Evolutionary conservation across 2,329 filamentous ascomycete species (phyloP), one percentile per base, ranked within the genome.

Genomic region (Colletotrichum nymphaeae): DNA sequence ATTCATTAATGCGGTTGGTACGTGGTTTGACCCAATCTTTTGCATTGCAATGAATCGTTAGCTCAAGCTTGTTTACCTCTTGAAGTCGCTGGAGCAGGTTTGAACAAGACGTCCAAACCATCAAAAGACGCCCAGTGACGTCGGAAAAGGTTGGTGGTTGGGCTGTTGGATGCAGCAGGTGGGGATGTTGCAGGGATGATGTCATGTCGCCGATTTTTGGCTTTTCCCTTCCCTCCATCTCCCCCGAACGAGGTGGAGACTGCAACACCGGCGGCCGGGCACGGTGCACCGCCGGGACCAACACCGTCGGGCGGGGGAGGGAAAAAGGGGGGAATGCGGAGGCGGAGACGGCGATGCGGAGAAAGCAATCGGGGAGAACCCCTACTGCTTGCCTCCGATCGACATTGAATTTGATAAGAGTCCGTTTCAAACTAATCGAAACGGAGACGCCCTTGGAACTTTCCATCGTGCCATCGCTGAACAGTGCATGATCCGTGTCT

Each of bases 201-300:
- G 71, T 71, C 67, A 73, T 73, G 35, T 24, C 49, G 30, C 22
- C 22, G 14, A 19, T 55, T 56, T 22, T 26, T 35, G 32, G 28
- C 60, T 56, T 49, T 69, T 19, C 60, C 60, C 14, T 35, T 35
- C 32, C 30, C 32, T 35, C 32, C 11, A 35, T 35, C 4, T 69
- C 22, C 56, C 58, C 66, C 58, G n/a, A 26, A 30, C 53, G 12
- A 49, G 19, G 49, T 71, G 71, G 67, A 9, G 35, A 52, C 26
- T 19, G 22, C 26, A 11, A 56, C 52, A 65, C 42, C 63, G 52
- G 52, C 32, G 11, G 16, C 52, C 59, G 67, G 67, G 67, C 67
- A 62, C 67, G 60, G 67, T 71, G 62, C 67, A 52, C 67, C 26
- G 32, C 32, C 60, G 67, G 71, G 46, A 55, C 60, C 71, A 56